These are phyloP conservation scores for Cladosporium cucumerinum DNA, from an alignment of 2,329 filamentous ascomycete genomes.

Conservation along the genomic window DNA sequence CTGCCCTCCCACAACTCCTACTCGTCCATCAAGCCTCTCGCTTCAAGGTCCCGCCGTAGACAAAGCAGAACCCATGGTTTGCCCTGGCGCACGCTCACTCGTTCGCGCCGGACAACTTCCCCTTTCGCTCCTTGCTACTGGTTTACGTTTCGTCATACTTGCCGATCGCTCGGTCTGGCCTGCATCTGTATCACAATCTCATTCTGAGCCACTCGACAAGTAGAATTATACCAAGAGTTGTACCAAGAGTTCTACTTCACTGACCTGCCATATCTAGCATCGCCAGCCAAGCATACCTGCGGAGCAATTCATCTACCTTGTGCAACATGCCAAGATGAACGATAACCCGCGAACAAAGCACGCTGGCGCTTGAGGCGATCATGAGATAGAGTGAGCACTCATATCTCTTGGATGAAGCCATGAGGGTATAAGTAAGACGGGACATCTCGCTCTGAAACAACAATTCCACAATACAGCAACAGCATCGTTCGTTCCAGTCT, in stretches of 20 bases:
- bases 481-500: conserved; percentile 7
- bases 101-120: conserved; percentile 10
- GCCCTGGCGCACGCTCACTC: background rate
- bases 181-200: conserved; percentile 16
- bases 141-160: conserved; percentile 2
- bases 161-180: conserved; percentile 10
- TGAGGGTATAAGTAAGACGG: conserved; percentile 8
- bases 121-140: conserved; percentile 4
- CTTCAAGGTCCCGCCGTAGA: background rate
- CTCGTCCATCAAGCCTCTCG: background rate
- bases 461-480: background rate
- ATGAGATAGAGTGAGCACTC: background rate
- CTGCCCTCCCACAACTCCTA: background rate
- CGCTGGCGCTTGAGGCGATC: conserved; percentile 2
- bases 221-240: conserved; percentile 8
- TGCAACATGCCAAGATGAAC: conserved; percentile 13
- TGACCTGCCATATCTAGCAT: conserved; percentile 13
- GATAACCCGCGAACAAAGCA: conserved; percentile 3
- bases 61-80: background rate
- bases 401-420: background rate
- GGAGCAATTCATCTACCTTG: background rate
- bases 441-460: background rate
- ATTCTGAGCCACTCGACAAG: conserved; percentile 5
- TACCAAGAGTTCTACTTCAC: background rate
- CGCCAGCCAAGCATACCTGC: conserved; percentile 11